Base-by-base conservation (phyloP, 2,329 filamentous ascomycete species). In the Helotiales sp. region DNA sequence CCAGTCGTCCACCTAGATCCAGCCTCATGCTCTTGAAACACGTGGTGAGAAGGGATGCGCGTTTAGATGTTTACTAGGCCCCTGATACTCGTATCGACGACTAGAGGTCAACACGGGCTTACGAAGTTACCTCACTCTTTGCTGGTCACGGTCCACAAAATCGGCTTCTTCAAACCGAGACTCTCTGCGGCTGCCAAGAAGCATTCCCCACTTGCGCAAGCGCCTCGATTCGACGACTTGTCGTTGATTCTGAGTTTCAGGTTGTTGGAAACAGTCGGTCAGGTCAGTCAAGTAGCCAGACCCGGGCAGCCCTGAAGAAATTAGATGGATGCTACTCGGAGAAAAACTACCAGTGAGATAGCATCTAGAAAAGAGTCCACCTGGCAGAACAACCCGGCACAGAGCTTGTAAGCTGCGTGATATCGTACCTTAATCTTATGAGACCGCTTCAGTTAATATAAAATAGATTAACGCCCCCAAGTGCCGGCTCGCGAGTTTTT, bases 181-280 rank as follows among this genome's bases (percentile, higher is more conserved):
- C 7, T 45, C 22, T 30, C 2, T 20, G 45, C n/a, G 45, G 22
- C n/a, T 34, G 59, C 47, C 47, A 54, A 54, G 49, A 43, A n/a
- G n/a, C 37, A 10, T 24, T 62, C 49, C 15, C 47, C 20, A 40
- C 24, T 15, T 32, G 15, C 37, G 37, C 15, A 28, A n/a, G 45
- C 45, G 40, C 24, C 58, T 61, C 28, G 8, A 37, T 55, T 11
- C 28, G 30, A 37, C 70, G 61, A 68, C 65, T 64, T 72, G 61
- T 68, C 67, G 67, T 67, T 67, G 57, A 63, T 43, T 68, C 55
- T 64, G 62, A 60, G 66, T 69, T 72, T 69, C 61, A 68, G 52
- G 34, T 65, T 45, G 43, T 24, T n/a, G 30, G 32, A 55, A 40
- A 40, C 30, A 57, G 26, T 45, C 26, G 43, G 20, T 45, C 20